phyloP scores from a whole-genome alignment of 441 rosid species.

The Arabidopsis lyrata region DNA sequence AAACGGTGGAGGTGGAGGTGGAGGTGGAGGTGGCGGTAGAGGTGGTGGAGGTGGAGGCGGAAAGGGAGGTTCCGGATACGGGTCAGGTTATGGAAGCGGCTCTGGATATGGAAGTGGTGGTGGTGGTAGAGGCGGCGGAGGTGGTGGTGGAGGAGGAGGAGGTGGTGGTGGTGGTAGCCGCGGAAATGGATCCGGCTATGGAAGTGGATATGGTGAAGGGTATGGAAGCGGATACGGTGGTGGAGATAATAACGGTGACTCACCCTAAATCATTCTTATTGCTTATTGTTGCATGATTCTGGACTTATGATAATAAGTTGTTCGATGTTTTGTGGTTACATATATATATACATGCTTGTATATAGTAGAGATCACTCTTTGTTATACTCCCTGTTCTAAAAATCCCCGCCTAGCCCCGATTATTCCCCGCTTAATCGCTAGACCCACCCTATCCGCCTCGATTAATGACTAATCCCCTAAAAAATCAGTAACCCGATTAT shows the following conservation, averaged over 20 bases:
- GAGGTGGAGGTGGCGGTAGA: slow-evolving; percentile 41
- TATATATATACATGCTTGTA: slow-evolving; percentile 18
- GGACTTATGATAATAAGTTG: slow-evolving; percentile 23
- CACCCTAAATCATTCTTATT: slow-evolving; percentile 29
- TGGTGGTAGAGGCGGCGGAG: not conserved
- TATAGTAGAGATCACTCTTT: slow-evolving; percentile 5
- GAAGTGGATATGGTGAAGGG: slow-evolving; percentile 46
- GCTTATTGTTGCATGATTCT: slow-evolving; percentile 26
- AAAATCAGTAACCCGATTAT: too few relatives aligned
- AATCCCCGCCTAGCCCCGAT: too few relatives aligned
- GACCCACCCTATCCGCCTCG: too few relatives aligned
- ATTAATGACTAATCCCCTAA: too few relatives aligned
- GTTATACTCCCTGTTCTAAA: too few relatives aligned
- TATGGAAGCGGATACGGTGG: slow-evolving; percentile 44
- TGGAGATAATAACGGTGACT: slow-evolving; percentile 35
- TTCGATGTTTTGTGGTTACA: slow-evolving; percentile 21
- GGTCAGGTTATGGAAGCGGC: slow-evolving; percentile 47
- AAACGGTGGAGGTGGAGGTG: slow-evolving; percentile 41
- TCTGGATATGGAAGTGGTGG: slow-evolving; percentile 36
- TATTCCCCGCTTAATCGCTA: too few relatives aligned
- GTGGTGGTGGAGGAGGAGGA: slow-evolving; percentile 30
- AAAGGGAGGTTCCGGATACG: slow-evolving; percentile 39
- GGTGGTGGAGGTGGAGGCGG: slow-evolving; percentile 44
- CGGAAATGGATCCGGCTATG: slow-evolving; percentile 43
- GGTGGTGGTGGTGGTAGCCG: slow-evolving; percentile 42